Base-by-base conservation (phyloP, 2,329 filamentous ascomycete species). In the Berkeleyomyces rouxiae region DNA sequence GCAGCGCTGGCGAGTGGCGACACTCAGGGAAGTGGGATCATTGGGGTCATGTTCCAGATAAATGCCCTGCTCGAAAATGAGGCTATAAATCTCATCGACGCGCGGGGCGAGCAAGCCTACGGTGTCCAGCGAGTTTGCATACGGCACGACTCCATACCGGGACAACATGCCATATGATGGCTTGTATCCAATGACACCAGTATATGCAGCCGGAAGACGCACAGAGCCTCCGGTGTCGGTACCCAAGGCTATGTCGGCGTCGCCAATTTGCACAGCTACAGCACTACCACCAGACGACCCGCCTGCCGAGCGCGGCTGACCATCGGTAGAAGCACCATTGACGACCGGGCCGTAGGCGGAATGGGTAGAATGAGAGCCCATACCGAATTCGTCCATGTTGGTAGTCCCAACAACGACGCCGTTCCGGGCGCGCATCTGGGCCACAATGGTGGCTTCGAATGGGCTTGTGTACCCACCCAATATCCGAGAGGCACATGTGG, bases 241-340 rank as follows among this genome's bases (percentile, higher is more conserved):
- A 16, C 93, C 93, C 37, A 99, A 75, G 6, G 90, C 90, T 44
- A 83, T 63, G 36, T 81, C 76, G 0, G 77, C 79, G 3, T 78
- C 74, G 31, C 80, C 80, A 0, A 79, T 77, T 23, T 81, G 83
- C 44, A 97, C 88, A 11, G 90, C 89, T 7, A 95, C 82, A 2
- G 93, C 93, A 71, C 91, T 96, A 16, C 93, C 93, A 49, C 93
- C 93, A 3, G 92, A 97, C 71, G 91, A 96, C 39, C 91, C 91
- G 44, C 91, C 91, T 0, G 87, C 86, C 0, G 90, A 93, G 36
- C 82, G 71, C 64, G 74, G 61, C 23, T 69, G 63, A 55, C 70
- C 71, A 1, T 70, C 65, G 0, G 70, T 74, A n/a, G 61, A 64
- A 61, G 76, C 72, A 6, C 74, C 76, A 65, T 80, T 84, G 61